A percentile compares a stretch with the other conserved stretches of the same genome.
Conservation (phyloP, 331 rosid genomes). For the Stylosanthes scabra region DNA sequence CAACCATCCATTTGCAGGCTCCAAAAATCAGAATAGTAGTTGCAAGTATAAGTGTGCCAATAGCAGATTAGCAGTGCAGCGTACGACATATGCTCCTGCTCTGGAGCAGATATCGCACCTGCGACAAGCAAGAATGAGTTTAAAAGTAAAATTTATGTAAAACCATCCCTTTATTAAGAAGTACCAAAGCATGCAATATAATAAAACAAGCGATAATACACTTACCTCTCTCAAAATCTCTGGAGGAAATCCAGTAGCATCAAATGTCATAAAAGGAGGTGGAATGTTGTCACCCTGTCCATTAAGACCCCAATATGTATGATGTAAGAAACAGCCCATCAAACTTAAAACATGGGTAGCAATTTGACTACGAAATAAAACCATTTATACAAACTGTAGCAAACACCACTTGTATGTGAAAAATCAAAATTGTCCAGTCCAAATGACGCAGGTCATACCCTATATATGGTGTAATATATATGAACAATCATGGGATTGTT, state of each 20-base stretch:
- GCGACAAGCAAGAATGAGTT: constrained; percentile 99
- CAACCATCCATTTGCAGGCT: constrained; percentile 99
- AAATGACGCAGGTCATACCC: constrained; percentile 2
- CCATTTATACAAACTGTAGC: neutral
- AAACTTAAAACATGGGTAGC: constrained; percentile 1
- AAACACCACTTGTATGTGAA: neutral
- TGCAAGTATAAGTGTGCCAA: constrained; percentile 95
- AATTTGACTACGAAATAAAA: constrained; percentile 20
- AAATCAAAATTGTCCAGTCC: neutral
- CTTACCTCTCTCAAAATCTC: constrained; percentile 97
- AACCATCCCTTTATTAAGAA: constrained; percentile 46
- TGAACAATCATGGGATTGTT: neutral
- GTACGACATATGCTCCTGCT: constrained; percentile 99
- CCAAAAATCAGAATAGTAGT: constrained; percentile 96
- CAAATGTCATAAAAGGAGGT: constrained; percentile 93
- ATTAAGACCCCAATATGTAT: constrained; percentile 39
- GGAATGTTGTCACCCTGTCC: constrained; percentile 96
- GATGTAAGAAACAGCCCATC: constrained; percentile 33
- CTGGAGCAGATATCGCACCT: constrained; percentile 99
- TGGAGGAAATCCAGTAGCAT: constrained; percentile 91
- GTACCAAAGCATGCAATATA: constrained; percentile 33
- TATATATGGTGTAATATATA: neutral
- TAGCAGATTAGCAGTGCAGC: constrained; percentile 99
- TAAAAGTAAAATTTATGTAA: constrained; percentile 54
- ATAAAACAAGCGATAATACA: constrained; percentile 38